phyloP scores from a whole-genome alignment of 495 filamentous ascomycete genomes.

The Hyaloscypha variabilis region DNA sequence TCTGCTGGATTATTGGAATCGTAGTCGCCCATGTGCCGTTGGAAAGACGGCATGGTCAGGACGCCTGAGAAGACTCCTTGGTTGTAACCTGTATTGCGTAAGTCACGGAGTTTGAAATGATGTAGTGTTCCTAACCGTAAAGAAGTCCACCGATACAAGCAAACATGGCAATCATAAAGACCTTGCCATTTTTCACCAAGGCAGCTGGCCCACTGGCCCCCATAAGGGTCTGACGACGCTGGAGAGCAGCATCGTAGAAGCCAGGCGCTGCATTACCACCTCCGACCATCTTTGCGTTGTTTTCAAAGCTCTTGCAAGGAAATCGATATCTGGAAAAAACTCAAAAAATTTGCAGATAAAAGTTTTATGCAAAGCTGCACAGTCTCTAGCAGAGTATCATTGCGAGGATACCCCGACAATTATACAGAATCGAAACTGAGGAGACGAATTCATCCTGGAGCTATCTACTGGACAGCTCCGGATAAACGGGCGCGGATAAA shows the following conservation, averaged over 20 bases:
- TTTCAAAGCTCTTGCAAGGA: background rate
- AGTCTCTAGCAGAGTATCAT: slow-evolving; percentile 6
- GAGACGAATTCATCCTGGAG: slow-evolving; percentile 1
- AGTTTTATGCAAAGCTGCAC: background rate
- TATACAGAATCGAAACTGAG: background rate
- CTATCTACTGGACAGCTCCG: slow-evolving; percentile 25
- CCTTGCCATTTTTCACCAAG: slow-evolving; percentile 67
- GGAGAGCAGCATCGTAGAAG: slow-evolving; percentile 65
- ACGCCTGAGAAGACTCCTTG: slow-evolving; percentile 81
- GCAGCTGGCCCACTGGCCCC: slow-evolving; percentile 65
- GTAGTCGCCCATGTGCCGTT: slow-evolving; percentile 64
- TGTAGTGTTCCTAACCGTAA: slow-evolving; percentile 19
- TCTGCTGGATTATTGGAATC: slow-evolving; percentile 49
- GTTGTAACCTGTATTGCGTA: slow-evolving; percentile 58
- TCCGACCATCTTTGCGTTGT: slow-evolving; percentile 25
- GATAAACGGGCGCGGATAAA: slow-evolving; percentile 22
- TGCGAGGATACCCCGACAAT: slow-evolving; percentile 1
- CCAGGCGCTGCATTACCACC: slow-evolving; percentile 28
- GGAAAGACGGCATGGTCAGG: slow-evolving; percentile 63
- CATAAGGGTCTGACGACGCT: slow-evolving; percentile 64
- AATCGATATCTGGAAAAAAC: background rate
- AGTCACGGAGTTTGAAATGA: background rate
- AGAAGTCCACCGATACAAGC: slow-evolving; percentile 73
- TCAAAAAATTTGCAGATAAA: too few relatives aligned
- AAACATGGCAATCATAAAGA: slow-evolving; percentile 74